Evolutionary conservation across 2,329 filamentous ascomycete genomes (phyloP).

Genomic region (Trichoderma oligosporum): DNA sequence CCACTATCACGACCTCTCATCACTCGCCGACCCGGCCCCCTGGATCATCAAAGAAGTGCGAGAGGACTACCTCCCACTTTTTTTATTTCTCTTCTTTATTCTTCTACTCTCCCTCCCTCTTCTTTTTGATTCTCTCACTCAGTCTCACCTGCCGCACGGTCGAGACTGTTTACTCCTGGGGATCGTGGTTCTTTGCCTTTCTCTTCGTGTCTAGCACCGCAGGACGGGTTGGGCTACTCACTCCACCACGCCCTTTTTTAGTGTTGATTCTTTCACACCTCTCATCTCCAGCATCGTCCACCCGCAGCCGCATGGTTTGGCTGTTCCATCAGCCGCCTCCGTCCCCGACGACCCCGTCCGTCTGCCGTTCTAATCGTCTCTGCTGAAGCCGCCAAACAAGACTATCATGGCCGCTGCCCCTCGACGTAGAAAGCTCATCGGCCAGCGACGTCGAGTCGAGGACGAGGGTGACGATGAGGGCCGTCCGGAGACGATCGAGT

Average conservation of each 20-base stretch:
- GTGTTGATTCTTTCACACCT: conserved; percentile 7
- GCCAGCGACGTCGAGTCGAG: conserved; percentile 63
- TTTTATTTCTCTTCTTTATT: conserved; percentile 8
- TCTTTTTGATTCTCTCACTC: background rate
- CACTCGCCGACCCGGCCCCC: conserved; percentile 17
- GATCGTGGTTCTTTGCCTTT: conserved; percentile 19
- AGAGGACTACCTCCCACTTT: conserved; percentile 15
- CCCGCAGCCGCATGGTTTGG: conserved; percentile 29
- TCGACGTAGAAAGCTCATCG: conserved; percentile 62
- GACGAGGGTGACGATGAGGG: conserved; percentile 69
- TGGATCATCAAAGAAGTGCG: conserved; percentile 20
- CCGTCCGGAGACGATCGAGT: conserved; percentile 51
- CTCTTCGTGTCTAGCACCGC: conserved; percentile 25
- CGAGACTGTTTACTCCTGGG: conserved; percentile 8
- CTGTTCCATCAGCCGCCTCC: conserved; percentile 27
- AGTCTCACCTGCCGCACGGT: background rate
- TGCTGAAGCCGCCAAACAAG: conserved; percentile 21
- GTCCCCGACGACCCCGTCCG: conserved; percentile 31
- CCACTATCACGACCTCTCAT: conserved; percentile 29
- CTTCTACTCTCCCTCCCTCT: background rate
- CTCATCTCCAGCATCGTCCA: conserved; percentile 17
- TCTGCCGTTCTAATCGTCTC: conserved; percentile 30
- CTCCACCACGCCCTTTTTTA: conserved; percentile 15
- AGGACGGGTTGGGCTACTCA: conserved; percentile 24
- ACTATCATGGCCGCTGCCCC: conserved; percentile 39